phyloP scores from a whole-genome alignment of 1,284 basidiomycete species.

The Austroboletus niveus region DNA sequence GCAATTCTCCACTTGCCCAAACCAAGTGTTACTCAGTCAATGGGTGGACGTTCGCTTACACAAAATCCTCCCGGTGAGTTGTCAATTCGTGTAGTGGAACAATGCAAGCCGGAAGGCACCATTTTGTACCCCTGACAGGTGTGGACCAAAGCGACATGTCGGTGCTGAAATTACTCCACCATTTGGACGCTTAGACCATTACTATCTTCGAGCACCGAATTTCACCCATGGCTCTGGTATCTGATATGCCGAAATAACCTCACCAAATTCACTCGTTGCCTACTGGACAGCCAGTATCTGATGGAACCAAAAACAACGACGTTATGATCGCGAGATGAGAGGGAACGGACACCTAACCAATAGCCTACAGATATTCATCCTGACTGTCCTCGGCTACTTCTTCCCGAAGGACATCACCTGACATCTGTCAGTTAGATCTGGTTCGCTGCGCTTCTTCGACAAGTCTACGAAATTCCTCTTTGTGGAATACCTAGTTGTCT shows the following conservation, averaged over 20 bases:
- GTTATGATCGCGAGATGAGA: not conserved
- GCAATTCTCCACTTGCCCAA: conserved; percentile 11
- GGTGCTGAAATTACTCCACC: not conserved
- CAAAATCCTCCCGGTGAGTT: not conserved
- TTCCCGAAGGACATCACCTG: conserved; percentile 1
- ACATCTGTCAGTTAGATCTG: not conserved
- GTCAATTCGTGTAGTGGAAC: conserved; percentile 14
- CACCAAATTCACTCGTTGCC: not conserved
- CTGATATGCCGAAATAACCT: conserved; percentile 1
- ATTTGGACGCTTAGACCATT: not conserved
- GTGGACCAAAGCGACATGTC: conserved; percentile 1
- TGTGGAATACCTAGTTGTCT: conserved; percentile 18
- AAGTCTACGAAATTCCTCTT: conserved; percentile 28
- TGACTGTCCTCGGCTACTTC: conserved; percentile 9
- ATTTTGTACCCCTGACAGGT: conserved; percentile 1
- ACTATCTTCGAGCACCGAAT: not conserved
- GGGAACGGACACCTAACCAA: not conserved
- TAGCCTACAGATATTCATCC: conserved; percentile 11
- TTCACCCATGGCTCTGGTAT: not conserved
- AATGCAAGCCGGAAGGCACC: conserved; percentile 13
- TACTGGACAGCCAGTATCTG: not conserved
- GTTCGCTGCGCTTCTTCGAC: conserved; percentile 23
- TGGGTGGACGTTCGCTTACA: conserved; percentile 12
- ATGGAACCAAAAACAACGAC: conserved; percentile 1
- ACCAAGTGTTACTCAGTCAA: conserved; percentile 8